phyloP scores from a whole-genome alignment of 352 stramenopile genomes.

The Elongisporangium prolatum region DNA sequence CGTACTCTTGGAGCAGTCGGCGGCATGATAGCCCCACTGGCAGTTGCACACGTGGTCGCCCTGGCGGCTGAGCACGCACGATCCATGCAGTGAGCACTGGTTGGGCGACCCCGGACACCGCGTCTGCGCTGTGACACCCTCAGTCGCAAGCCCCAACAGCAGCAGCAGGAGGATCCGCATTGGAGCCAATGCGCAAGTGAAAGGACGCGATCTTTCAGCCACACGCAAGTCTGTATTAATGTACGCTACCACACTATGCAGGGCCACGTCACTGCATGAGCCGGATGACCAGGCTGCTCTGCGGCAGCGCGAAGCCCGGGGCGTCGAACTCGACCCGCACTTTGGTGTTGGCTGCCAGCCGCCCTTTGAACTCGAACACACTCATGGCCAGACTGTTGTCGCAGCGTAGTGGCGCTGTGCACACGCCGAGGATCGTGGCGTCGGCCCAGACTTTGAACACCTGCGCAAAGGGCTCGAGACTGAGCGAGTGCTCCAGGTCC shows the following conservation, averaged over 20 bases:
- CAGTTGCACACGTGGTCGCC: slow-evolving; percentile 75
- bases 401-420: slow-evolving; percentile 25
- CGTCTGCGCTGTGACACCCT: slow-evolving; percentile 4
- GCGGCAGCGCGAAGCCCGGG: slow-evolving; percentile 35
- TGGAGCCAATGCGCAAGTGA: neutral
- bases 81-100: slow-evolving; percentile 66
- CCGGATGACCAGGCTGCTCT: slow-evolving; percentile 31
- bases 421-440: slow-evolving; percentile 34
- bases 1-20: slow-evolving; percentile 63
- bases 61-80: slow-evolving; percentile 56
- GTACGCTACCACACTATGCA: neutral
- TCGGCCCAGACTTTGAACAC: slow-evolving; percentile 33
- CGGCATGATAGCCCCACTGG: slow-evolving; percentile 57
- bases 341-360: slow-evolving; percentile 24
- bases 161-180: slow-evolving; percentile 4
- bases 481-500: slow-evolving; percentile 27
- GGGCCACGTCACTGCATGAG: slow-evolving; percentile 7
- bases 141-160: slow-evolving; percentile 3
- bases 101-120: slow-evolving; percentile 54
- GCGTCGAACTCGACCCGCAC: slow-evolving; percentile 38
- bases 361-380: slow-evolving; percentile 25
- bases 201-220: slow-evolving; percentile 2
- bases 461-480: slow-evolving; percentile 26
- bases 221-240: slow-evolving; percentile 4
- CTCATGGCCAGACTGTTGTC: slow-evolving; percentile 38